Evolutionary conservation across 225 moss, liverwort and hornwort species (phyloP), one percentile per base, ranked within the genome.

Genomic region (Bryoerythrophyllum caledonicum): DNA sequence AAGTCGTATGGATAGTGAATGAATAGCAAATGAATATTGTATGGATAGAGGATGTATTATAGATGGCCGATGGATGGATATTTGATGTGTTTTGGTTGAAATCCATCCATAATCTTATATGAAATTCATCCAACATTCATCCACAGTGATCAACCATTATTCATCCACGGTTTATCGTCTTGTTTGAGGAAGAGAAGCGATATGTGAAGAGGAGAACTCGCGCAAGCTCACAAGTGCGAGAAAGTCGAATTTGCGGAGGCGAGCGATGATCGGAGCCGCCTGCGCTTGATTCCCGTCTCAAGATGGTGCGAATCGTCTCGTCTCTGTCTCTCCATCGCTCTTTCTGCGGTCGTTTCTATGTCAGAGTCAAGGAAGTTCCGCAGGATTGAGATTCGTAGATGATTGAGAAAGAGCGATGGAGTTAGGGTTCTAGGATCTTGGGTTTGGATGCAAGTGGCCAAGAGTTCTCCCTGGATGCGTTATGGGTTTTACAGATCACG

Each of bases 231-330:
- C 54, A 55, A 55, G 54, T 6, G 21, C 4, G 19, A 2, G 35
- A 17, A 44, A 3, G 49, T 68, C n/a, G 72, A 83, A 72, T 72
- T 68, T 19, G 35, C 2, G 63, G 56, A 41, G 76, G 4, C 13
- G 21, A 41, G 63, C 63, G 71, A 79, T 79, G 79, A 76, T 67
- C 40, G 23, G 57, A 76, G 75, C 76, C 32, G 61, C 13, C 65
- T 17, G 60, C 43, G 60, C 34, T 13, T 65, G 35, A 54, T n/a
- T 32, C 49, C 30, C 56, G 15, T 23, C 72, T 32, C 83, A 79
- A 72, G 25, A 83, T 83, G 83, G 83, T 83, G 12, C 56, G 58
- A 62, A 2, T 62, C 58, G 5, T 61, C 46, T 23, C 2, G 3
- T 24, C 16, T 8, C 25, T 30, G 7, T 23, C 5, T 17, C 16